Evolutionary conservation across 1,139 yeast genomes (phyloP).

Genomic region (Hansenula sp.): DNA sequence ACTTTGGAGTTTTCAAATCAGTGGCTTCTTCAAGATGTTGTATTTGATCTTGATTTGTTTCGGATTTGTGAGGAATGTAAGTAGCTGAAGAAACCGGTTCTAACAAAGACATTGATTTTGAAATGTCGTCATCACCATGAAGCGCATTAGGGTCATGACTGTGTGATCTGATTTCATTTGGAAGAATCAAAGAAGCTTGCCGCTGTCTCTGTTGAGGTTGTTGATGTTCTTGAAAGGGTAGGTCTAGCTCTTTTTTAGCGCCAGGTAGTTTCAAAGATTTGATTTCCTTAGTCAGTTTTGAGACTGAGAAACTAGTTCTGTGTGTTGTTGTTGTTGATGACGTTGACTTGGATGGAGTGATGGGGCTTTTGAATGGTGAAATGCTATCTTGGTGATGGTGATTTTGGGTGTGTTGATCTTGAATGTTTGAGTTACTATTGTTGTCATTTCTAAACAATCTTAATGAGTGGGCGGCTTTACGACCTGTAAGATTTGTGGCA

Average conservation of each 20-base stretch:
- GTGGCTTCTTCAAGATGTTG: conserved; percentile 14
- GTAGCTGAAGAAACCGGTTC: conserved; percentile 65
- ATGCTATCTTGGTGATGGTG: background rate
- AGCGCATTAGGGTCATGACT: background rate
- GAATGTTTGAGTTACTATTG: conserved; percentile 8
- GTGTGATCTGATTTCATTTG: conserved; percentile 2
- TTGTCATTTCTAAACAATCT: conserved; percentile 37
- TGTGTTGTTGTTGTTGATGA: background rate
- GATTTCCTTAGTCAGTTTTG: conserved; percentile 9
- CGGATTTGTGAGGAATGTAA: conserved; percentile 53
- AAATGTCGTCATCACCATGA: background rate
- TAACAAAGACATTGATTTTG: conserved; percentile 15
- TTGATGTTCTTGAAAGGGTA: conserved; percentile 8
- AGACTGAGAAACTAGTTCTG: conserved; percentile 3
- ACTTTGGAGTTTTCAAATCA: conserved; percentile 12
- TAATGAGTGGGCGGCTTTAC: conserved; percentile 51
- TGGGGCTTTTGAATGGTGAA: background rate
- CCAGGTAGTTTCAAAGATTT: conserved; percentile 11
- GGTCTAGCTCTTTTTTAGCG: conserved; percentile 3
- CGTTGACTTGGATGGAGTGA: background rate
- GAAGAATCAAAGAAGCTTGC: conserved; percentile 1
- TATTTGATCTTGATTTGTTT: conserved; percentile 7
- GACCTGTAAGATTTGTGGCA: conserved; percentile 21
- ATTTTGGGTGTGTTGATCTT: conserved; percentile 9
- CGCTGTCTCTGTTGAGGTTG: background rate